Base-by-base conservation (phyloP, 2,329 filamentous ascomycete genomes). In the Emergomyces pasteurianus region DNA sequence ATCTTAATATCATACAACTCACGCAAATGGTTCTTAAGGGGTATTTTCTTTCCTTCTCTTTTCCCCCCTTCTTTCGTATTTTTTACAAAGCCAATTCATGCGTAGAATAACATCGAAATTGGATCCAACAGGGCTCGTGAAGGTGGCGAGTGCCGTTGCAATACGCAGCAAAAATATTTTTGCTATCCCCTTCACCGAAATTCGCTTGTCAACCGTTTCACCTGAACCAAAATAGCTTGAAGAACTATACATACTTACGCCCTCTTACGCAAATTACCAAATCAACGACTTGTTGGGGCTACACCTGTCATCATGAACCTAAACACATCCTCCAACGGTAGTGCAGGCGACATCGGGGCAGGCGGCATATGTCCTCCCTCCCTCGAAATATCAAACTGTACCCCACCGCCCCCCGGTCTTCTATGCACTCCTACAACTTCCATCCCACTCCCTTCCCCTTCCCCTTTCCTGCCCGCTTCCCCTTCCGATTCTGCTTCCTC, bases 231-330 rank as follows among this genome's bases (percentile, higher is more conserved):
- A 21, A 46, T 34, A 46, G 26, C 54, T 16, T 7, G 9, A 43
- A 43, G 14, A 16, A 8, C 9, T 31, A 31, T 31, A 21, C 7
- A 16, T 40, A 21, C 6, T 16, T 40, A 21, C 23, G 31, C 40
- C 16, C 1, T 28, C 12, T 26, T 31, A 6, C 7, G 38, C 16
- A 57, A 14, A 31, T 18, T 6, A 43, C 23, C 18, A 36, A 18
- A 46, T 57, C 40, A 64, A 59, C 68, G 64, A 59, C 69, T 67
- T 58, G 63, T 67, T 12, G 73, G 72, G 62, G 63, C 61, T 58
- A 67, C 65, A 18, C 80, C 80, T 31, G 76, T 81, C 62, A 77
- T 80, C 73, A 80, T 79, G 68, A 78, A 81, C 63, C 75, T 73
- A 67, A 82, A 68, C 49, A 81, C 74, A 52, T 77, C 75, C 50